These are phyloP conservation scores for Sicyos edulis DNA, from an alignment of 306 rosid genomes.

Conservation along the genomic window DNA sequence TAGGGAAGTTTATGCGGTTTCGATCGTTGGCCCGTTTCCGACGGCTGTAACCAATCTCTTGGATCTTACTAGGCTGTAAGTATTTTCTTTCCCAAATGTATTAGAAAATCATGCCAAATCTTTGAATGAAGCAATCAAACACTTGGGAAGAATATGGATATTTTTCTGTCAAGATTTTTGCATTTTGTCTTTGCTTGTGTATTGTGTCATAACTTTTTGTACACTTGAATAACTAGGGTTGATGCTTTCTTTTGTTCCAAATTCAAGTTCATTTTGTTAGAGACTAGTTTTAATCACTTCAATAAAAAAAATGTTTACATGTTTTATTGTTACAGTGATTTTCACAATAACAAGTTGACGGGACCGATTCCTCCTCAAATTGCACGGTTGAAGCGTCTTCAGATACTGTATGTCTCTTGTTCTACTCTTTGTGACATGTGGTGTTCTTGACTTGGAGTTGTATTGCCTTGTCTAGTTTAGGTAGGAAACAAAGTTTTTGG, in stretches of 20 bases:
- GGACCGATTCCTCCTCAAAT: conserved; percentile 99
- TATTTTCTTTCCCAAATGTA: conserved; percentile 4
- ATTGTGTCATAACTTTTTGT: not conserved
- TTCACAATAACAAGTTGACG: conserved; percentile 93
- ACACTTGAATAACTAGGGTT: not conserved
- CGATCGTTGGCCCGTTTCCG: conserved; percentile 97
- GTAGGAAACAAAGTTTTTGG: not conserved
- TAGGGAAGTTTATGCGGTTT: conserved; percentile 97
- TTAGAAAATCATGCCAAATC: not conserved
- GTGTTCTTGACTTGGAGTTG: conserved; percentile 8
- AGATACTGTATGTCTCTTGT: conserved; percentile 53
- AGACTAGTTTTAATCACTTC: not conserved
- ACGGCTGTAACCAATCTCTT: conserved; percentile 93
- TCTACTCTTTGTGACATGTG: conserved; percentile 10
- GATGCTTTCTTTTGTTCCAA: not conserved
- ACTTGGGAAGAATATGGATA: not conserved
- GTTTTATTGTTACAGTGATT: conserved; percentile 57
- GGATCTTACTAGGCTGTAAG: conserved; percentile 97
- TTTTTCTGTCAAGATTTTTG: not conserved
- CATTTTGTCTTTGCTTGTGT: not conserved
- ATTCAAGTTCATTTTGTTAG: not conserved
- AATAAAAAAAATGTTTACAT: not conserved
- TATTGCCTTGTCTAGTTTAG: not conserved
- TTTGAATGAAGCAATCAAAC: conserved; percentile 6
- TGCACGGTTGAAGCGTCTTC: conserved; percentile 89